Evolutionary conservation across 2,329 filamentous ascomycete species (phyloP), one percentile per base, ranked within the genome.

Genomic region (Trichothecium roseum): DNA sequence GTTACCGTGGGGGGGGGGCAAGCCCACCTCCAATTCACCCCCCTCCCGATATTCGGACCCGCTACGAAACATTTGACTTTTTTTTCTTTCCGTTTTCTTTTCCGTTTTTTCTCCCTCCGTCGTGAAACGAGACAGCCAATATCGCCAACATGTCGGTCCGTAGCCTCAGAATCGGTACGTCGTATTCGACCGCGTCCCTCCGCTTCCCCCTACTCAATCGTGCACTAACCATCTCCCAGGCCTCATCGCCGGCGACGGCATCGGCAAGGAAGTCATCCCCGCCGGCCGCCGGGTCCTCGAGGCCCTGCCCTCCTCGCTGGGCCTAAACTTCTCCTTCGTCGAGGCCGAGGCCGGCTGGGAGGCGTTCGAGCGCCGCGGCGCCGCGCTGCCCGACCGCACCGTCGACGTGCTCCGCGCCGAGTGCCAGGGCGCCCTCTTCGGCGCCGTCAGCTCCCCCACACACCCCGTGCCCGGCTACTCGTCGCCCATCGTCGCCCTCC

Each of bases 221-320:
- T 30, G 14, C 8, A 16, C 28, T 9, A 14, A 9, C 17, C 12
- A 28, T 30, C n/a, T 8, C 13, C 28, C 46, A 94, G 88, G 88
- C 59, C 84, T 96, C 52, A 96, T 98, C 57, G 84, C 91, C 51
- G 91, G 91, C 55, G 91, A 98, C 66, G 91, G 91, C 63, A 98
- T 98, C 64, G 91, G 91, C 64, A 85, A 85, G 57, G 91, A 98
- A 66, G 91, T 98, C 59, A 96, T 98, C 62, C 91, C 91, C 46
- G 84, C 91, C 37, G 91, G 89, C 35, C 84, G 86, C 51, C 81
- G 84, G 45, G 70, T 96, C 49, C 84, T 98, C 54, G 89, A 98
- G 68, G 83, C 91, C 34, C 81, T 98, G 2, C 88, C 89, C 24
- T 63, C 81, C n/a, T 91, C 84, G n/a, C 68, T 95, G 32, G 82